Evolutionary conservation across 1,284 basidiomycete genomes (phyloP), one percentile per base, ranked within the genome.

Genomic region (Ustilago hordei): DNA sequence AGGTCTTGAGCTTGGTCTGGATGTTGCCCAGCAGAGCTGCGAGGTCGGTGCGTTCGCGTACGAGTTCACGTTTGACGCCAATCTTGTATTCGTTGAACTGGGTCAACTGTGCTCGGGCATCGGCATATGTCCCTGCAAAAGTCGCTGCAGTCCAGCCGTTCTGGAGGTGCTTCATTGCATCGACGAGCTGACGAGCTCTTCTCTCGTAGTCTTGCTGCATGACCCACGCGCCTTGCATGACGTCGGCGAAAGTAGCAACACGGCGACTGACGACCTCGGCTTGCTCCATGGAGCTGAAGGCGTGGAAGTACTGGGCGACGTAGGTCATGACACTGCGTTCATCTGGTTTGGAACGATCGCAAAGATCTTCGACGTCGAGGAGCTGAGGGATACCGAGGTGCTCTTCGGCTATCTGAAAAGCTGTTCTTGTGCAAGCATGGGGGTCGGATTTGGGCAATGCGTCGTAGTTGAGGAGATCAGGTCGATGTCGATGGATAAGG

Each of bases 261-360:
- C 96, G 90, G 54, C 95, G 90, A 2, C 94, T 93, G 19, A 95
- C 95, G 0, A 94, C 97, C 85, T 98, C 95, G 6, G 93, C 93
- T 87, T 98, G 95, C 82, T 98, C 94, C 92, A 97, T 95, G 1
- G 93, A 92, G 0, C 95, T 96, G 86, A 99, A 99, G 0, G 96
- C 96, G 86, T 99, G 96, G 89, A 99, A 99, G 87, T 91, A 98
- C 83, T 95, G 95, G 41, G 96, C 96, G 60, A 95, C 91, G 79
- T 95, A 96, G 3, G 93, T 95, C 94, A 95, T 95, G 32, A 96
- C 93, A 87, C 93, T 95, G 53, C 94, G 91, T 86, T 99, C 96
- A 86, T 99, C 96, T 0, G 96, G 96, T 64, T 90, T 91, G 28
- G 89, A 88, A 0, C 92, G 90, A 81, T 96, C 95, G 83, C 95